Evolutionary conservation across 805 yeast species (phyloP).

Genomic region (Candida patagonica): DNA sequence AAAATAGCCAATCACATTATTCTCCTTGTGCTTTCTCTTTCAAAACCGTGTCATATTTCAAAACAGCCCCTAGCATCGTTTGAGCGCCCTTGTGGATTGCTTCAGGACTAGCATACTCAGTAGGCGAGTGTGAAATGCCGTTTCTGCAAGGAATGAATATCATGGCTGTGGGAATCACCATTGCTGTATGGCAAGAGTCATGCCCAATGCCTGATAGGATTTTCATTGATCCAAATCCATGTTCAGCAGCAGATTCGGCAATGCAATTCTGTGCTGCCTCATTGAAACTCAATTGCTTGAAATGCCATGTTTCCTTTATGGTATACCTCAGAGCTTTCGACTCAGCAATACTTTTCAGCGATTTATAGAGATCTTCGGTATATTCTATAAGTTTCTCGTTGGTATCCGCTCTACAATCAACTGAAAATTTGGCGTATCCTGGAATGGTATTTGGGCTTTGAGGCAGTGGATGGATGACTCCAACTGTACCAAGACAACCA

Average conservation of each 20-base stretch:
- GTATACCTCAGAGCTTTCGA: conserved; percentile 23
- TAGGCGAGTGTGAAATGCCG: conserved; percentile 60
- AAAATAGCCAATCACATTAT: background rate
- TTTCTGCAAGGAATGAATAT: conserved; percentile 60
- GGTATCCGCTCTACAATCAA: conserved; percentile 50
- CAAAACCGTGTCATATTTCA: conserved; percentile 29
- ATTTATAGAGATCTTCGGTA: conserved; percentile 30
- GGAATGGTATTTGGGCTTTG: conserved; percentile 63
- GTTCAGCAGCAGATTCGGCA: conserved; percentile 37
- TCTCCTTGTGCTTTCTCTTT: conserved; percentile 1
- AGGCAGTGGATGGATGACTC: conserved; percentile 48
- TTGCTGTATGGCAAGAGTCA: conserved; percentile 54
- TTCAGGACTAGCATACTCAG: conserved; percentile 56
- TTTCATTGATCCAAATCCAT: conserved; percentile 8
- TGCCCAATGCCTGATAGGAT: conserved; percentile 60
- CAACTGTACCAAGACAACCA: conserved; percentile 50
- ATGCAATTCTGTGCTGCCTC: conserved; percentile 44
- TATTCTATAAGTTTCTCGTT: conserved; percentile 36
- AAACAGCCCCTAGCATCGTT: conserved; percentile 44
- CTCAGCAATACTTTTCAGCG: conserved; percentile 26
- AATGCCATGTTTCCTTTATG: conserved; percentile 38
- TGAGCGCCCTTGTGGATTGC: conserved; percentile 53
- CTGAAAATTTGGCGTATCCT: conserved; percentile 45
- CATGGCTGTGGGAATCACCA: conserved; percentile 60
- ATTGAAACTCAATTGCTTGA: conserved; percentile 51